A percentile compares a stretch with the other conserved stretches of the same genome.
Evolutionary conservation across 768 basidiomycete species (phyloP).

Genomic region (Suillus placidus): DNA sequence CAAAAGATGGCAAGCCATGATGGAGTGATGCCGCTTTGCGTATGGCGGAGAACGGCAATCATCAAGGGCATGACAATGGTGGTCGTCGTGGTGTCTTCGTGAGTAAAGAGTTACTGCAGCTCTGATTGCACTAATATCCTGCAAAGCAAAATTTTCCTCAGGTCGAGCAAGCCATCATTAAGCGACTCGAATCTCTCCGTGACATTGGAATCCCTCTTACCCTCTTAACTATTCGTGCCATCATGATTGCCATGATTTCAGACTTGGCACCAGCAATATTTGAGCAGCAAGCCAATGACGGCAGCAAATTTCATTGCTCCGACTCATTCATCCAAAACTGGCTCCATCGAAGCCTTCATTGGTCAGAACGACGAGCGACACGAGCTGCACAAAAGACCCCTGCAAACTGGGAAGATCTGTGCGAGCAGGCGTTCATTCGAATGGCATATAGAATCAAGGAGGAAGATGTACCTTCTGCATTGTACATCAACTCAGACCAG

Average conservation of each 20-base stretch:
- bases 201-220: constrained; percentile 25
- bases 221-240: constrained; percentile 27
- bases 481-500: constrained; percentile 37
- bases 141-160: constrained; percentile 20
- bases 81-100: constrained; percentile 24
- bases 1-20: neutral
- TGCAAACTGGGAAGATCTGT: constrained; percentile 25
- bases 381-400: constrained; percentile 41
- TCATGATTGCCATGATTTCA: constrained; percentile 35
- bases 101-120: constrained; percentile 7
- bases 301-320: constrained; percentile 30
- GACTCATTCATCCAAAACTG: constrained; percentile 31
- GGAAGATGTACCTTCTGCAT: constrained; percentile 30
- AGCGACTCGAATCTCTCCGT: constrained; percentile 21
- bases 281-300: constrained; percentile 22
- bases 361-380: constrained; percentile 22
- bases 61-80: constrained; percentile 19
- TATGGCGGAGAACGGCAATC: neutral
- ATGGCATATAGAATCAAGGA: constrained; percentile 30
- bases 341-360: constrained; percentile 19
- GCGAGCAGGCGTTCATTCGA: constrained; percentile 21
- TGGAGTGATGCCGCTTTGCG: neutral
- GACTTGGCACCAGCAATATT: constrained; percentile 31
- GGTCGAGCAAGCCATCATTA: constrained; percentile 19
- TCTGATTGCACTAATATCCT: neutral